Evolutionary conservation across 2,329 filamentous ascomycete species (phyloP), one percentile per base, ranked within the genome.

Genomic region (Arachnopeziza araneosa): DNA sequence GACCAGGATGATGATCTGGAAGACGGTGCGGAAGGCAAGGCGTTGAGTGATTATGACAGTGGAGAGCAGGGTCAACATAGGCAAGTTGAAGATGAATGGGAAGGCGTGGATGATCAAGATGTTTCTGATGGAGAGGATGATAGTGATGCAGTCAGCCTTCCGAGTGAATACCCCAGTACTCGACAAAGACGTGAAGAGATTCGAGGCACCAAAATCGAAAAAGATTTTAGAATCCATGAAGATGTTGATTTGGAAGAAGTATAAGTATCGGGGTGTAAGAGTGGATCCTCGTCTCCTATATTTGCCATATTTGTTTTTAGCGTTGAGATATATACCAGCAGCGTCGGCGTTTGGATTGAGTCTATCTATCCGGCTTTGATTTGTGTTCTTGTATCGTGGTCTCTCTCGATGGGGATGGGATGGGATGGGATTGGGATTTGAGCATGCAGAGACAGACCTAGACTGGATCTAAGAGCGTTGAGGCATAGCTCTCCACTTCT

Each of bases 91-190:
- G 69, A 63, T 66, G 67, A 63, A 67, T 72, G 58, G 69, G 66
- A 62, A 60, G 63, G 58, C 64, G 72, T 75, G 54, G 51, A 51
- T 30, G 58, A 52, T 23, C 49, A 32, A 19, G 51, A 49, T 14
- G 50, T 32, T 2, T 12, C 48, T n/a, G 26, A 22, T 52, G 54
- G 54, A 1, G 55, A 71, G 22, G 70, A 72, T 10, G 71, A 74
- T 10, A 77, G 74, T 57, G 72, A 76, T 50, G 66, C 63, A 32
- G 83, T 81, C 67, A 81, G 80, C 69, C 76, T 77, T 65, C 83
- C 83, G 1, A 82, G 78, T 21, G 82, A 84, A 66, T 85, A 84
- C 64, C 78, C 81, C 6, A 82, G 78, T 67, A 83, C 77, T 14
- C 78, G 80, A 62, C 74, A 70, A 19, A 73, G 53, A 49, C 19